Conservation (phyloP, 805 yeast genomes). For the Ogataea nonfermentans region DNA sequence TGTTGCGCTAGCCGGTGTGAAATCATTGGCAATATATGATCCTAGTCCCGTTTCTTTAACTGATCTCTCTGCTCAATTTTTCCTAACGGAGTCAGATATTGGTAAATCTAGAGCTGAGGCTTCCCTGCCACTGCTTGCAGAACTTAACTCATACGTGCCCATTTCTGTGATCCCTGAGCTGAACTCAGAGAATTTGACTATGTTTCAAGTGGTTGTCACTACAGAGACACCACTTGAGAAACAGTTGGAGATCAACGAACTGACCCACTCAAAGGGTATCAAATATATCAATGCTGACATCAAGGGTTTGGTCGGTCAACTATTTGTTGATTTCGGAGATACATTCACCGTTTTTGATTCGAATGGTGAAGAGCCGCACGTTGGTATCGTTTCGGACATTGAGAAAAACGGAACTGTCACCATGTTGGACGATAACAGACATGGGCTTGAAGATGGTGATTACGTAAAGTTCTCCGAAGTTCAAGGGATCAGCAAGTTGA, state of each 20-base stretch:
- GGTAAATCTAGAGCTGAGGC: conserved; percentile 78
- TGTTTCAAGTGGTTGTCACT: conserved; percentile 81
- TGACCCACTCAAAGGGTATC: conserved; percentile 70
- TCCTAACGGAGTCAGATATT: conserved; percentile 64
- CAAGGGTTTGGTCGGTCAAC: conserved; percentile 83
- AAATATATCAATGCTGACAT: conserved; percentile 80
- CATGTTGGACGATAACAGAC: conserved; percentile 87
- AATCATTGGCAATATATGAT: conserved; percentile 82
- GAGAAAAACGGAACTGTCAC: conserved; percentile 90
- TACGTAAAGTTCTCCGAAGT: conserved; percentile 85
- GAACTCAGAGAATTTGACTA: conserved; percentile 48
- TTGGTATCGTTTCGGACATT: conserved; percentile 87
- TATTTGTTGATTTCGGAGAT: conserved; percentile 88
- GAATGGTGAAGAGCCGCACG: conserved; percentile 88
- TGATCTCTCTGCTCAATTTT: conserved; percentile 90
- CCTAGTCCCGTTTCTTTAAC: conserved; percentile 62
- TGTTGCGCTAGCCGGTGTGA: conserved; percentile 96
- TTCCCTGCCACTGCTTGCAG: conserved; percentile 66
- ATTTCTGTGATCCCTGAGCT: conserved; percentile 62
- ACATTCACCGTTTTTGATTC: conserved; percentile 77
- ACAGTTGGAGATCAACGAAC: conserved; percentile 70
- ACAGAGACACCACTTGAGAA: conserved; percentile 71
- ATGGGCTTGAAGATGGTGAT: conserved; percentile 90
- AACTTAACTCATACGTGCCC: conserved; percentile 89
- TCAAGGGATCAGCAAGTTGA: conserved; percentile 70